Base-by-base conservation (phyloP, 1,284 basidiomycete genomes). In the Fomitiporia mediterranea region DNA sequence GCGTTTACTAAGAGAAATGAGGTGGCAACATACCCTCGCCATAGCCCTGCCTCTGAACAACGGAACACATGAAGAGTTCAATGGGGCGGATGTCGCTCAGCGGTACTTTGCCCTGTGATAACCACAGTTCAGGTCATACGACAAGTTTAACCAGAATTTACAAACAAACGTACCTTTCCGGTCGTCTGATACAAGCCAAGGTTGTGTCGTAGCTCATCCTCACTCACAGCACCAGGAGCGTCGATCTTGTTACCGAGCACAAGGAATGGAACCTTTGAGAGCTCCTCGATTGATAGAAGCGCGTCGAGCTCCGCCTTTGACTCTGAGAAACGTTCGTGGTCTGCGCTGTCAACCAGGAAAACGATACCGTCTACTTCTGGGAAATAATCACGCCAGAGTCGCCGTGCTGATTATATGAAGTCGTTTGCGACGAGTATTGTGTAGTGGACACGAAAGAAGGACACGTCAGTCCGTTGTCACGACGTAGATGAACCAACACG, bases 31-130 rank as follows among this genome's bases (percentile, higher is more conserved):
- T 58, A 83, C 92, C 96, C 76, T 99, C 97, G 61, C 95, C 96
- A 72, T 99, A 99, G 59, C 96, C 96, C 72, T 98, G 95, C 71
- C 96, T 84, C 83, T 97, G 94, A 57, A 99, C 96, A 59, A 99
- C 96, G 15, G 97, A 99, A 79, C 95, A 98, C 97, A 99, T 99
- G 85, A 98, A 99, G 67, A 99, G 84, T 73, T 99, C 97, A 72
- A 99, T 98, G 32, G 97, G 96, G 62, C 97, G 86, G 66, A 99
- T 98, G 73, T 98, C 96, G 67, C 81, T 90, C 66, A 99, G 84
- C 60, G 94, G 95, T 39, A 98, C 91, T 72, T 98, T 98, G 71
- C 97, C 97, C 94, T 96, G 62, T 11, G 27, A 27, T n/a, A 7
- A 49, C 2, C n/a, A 9, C 21, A 23, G 4, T 43, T 23, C 42